Evolutionary conservation across 345 rosid species (phyloP).

Genomic region (Psidium friedrichsthalianum): DNA sequence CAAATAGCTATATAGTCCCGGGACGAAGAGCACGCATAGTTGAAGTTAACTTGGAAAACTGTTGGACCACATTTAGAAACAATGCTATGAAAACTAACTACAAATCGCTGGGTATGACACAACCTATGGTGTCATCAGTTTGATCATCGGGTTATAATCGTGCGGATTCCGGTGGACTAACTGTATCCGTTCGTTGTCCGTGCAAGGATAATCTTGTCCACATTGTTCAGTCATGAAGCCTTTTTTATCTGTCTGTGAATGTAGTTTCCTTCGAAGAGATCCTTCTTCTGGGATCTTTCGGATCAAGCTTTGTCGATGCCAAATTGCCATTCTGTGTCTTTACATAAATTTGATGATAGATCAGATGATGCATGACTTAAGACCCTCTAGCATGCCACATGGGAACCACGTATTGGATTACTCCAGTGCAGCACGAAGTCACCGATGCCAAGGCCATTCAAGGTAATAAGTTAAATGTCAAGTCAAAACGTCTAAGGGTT

Average conservation of each 20-base stretch:
- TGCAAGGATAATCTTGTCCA: not conserved
- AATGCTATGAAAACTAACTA: not conserved
- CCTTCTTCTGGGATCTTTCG: not conserved
- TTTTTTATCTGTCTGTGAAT: not conserved
- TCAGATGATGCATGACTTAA: not conserved
- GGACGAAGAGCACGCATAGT: not conserved
- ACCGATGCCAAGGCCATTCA: not conserved
- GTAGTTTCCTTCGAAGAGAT: not conserved
- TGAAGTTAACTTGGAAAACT: not conserved
- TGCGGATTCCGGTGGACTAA: not conserved
- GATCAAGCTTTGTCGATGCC: not conserved
- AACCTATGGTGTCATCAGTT: not conserved
- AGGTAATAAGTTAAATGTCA: not conserved
- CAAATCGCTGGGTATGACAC: not conserved
- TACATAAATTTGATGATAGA: not conserved
- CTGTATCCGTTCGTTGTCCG: not conserved
- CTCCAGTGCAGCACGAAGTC: not conserved
- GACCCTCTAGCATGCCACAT: not conserved
- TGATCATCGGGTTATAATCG: not conserved
- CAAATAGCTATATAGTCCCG: not conserved
- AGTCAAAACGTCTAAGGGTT: not conserved
- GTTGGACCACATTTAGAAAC: not conserved
- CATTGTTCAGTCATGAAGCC: not conserved
- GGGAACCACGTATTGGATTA: not conserved
- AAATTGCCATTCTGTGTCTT: not conserved